Evolutionary conservation across 768 basidiomycete species (phyloP).

Genomic region (Chiua virens): DNA sequence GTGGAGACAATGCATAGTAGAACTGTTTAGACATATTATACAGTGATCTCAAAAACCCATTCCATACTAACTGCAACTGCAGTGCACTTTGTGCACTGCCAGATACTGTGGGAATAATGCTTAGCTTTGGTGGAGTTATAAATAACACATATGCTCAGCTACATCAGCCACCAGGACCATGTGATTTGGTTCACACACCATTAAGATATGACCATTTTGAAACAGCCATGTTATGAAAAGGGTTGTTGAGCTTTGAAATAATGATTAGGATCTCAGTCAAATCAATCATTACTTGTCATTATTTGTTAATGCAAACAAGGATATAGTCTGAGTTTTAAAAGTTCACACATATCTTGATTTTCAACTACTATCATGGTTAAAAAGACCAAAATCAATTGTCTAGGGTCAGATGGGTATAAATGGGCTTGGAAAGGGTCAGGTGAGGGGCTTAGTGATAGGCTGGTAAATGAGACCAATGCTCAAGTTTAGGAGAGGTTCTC

Average conservation of each 20-base stretch:
- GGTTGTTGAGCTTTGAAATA: neutral
- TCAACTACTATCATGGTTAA: neutral
- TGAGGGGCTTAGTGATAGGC: too few relatives aligned
- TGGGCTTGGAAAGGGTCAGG: too few relatives aligned
- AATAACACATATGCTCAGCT: neutral
- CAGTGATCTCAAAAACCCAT: conserved; percentile 22
- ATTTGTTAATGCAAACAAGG: neutral
- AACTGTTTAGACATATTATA: too few relatives aligned
- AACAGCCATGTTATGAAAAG: neutral
- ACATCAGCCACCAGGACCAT: neutral
- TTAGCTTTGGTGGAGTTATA: neutral
- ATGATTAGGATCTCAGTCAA: neutral
- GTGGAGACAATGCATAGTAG: too few relatives aligned
- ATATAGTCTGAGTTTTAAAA: conserved; percentile 2
- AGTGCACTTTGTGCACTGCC: neutral
- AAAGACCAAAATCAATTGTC: too few relatives aligned
- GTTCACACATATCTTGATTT: neutral
- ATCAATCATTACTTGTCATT: neutral
- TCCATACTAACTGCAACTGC: conserved; percentile 26
- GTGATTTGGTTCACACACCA: neutral
- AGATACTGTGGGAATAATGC: conserved; percentile 11
- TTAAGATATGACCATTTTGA: neutral
- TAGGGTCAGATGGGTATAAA: too few relatives aligned
- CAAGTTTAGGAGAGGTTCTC: too few relatives aligned
- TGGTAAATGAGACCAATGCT: too few relatives aligned